These are phyloP conservation scores for Aspergillus viridinutans DNA, from an alignment of 2,329 filamentous ascomycete genomes.

Conservation along the genomic window DNA sequence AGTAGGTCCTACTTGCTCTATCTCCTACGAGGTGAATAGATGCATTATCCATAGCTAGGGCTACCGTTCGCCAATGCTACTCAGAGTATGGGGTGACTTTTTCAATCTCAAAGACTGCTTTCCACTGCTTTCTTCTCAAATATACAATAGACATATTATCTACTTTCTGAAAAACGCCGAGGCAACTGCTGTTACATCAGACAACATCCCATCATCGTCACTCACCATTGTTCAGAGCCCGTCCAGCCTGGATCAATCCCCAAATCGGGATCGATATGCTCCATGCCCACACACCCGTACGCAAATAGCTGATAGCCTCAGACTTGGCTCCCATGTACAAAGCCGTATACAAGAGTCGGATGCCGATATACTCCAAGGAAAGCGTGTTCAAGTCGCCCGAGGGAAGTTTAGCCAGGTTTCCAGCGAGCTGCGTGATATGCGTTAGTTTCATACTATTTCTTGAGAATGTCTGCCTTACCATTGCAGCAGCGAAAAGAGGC, in stretches of 20 bases:
- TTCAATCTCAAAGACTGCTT: no score
- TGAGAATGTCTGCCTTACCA: conserved; percentile 10
- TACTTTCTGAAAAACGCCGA: no score
- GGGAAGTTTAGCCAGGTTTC: conserved; percentile 30
- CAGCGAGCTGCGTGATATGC: conserved; percentile 21
- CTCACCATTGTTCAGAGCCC: conserved; percentile 6
- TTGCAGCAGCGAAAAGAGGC: conserved; percentile 33
- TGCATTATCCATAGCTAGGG: no score
- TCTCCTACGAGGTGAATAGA: no score
- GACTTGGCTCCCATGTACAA: conserved; percentile 31
- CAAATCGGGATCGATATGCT: conserved; percentile 30
- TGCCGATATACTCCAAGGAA: conserved; percentile 29
- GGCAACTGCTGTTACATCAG: background rate
- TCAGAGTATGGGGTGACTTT: no score
- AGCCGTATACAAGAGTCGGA: conserved; percentile 30
- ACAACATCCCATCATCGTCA: background rate
- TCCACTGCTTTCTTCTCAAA: no score
- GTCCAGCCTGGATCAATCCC: conserved; percentile 28
- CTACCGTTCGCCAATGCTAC: no score
- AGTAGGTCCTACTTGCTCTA: no score
- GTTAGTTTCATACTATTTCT: background rate
- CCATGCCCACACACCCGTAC: conserved; percentile 31
- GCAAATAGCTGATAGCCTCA: conserved; percentile 29
- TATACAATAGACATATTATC: no score
- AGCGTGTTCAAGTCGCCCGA: conserved; percentile 28